These are phyloP conservation scores for Talaromyces sp. DNA, from an alignment of 2,329 filamentous ascomycete species.

Conservation along the genomic window DNA sequence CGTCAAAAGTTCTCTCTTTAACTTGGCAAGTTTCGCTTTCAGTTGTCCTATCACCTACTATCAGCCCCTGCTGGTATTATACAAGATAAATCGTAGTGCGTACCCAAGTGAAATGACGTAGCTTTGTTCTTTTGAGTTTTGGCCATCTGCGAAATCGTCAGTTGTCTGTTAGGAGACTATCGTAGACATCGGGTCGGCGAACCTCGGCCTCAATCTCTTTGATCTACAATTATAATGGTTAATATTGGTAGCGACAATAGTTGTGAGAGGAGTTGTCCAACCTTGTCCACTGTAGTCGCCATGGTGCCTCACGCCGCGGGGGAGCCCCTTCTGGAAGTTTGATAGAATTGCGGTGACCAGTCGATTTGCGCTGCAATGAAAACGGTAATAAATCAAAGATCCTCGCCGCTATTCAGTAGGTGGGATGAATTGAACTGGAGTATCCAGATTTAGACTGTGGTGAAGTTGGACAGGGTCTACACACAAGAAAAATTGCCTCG, in stretches of 20 bases:
- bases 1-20: conserved; percentile 92
- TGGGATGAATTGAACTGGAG: not conserved
- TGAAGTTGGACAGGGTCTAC: not conserved
- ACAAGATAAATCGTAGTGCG: conserved; percentile 17
- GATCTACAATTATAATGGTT: conserved; percentile 59
- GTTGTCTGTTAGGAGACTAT: not conserved
- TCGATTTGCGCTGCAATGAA: not conserved
- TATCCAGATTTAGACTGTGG: not conserved
- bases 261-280: conserved; percentile 38
- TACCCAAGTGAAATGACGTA: conserved; percentile 84
- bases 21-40: conserved; percentile 96
- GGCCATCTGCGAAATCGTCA: conserved; percentile 66
- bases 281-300: conserved; percentile 98
- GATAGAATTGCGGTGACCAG: not conserved
- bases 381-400: not conserved
- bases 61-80: conserved; percentile 2
- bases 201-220: conserved; percentile 96
- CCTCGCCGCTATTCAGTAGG: not conserved
- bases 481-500: conserved; percentile 4
- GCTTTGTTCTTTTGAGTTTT: conserved; percentile 96
- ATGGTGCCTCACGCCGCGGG: conserved; percentile 52
- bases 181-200: conserved; percentile 37
- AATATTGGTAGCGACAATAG: not conserved
- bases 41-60: conserved; percentile 60
- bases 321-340: not conserved